Percentiles rank a stretch among this genome's conserved stretches.
Conservation (phyloP, 1,284 basidiomycete genomes). For the Rhodotorula sp. region DNA sequence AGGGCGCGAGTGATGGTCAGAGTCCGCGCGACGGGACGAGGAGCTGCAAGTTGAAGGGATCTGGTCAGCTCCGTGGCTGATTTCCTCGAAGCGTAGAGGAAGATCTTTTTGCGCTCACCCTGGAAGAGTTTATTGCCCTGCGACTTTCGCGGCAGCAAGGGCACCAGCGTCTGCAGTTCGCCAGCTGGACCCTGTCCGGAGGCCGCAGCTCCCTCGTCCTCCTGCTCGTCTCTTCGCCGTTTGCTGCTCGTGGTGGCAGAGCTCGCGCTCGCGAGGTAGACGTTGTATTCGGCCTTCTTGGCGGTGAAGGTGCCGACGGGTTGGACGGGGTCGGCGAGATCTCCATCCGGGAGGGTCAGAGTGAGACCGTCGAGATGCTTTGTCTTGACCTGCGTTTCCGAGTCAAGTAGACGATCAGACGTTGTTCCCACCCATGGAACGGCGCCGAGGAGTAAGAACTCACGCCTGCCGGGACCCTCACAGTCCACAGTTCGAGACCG, state of each 20-base stretch:
- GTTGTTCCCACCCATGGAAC: too few species aligned
- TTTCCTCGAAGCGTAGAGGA: neutral
- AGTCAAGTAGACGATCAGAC: neutral
- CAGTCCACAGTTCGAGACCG: constrained; percentile 36
- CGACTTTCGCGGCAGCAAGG: constrained; percentile 31
- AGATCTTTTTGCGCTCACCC: constrained; percentile 8
- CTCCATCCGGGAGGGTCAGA: constrained; percentile 6
- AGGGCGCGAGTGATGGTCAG: constrained; percentile 27
- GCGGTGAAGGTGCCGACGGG: constrained; percentile 24
- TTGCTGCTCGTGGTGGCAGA: constrained; percentile 7
- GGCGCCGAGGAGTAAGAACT: neutral
- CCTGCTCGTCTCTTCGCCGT: constrained; percentile 1
- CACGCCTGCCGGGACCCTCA: constrained; percentile 33
- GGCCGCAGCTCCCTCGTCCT: neutral
- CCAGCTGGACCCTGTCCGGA: neutral
- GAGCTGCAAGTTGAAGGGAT: constrained; percentile 14
- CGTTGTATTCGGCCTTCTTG: constrained; percentile 31
- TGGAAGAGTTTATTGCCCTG: constrained; percentile 31
- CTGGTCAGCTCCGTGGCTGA: neutral
- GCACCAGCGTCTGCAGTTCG: constrained; percentile 26
- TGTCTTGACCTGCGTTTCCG: constrained; percentile 25
- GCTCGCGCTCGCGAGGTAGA: constrained; percentile 12
- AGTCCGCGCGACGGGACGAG: constrained; percentile 27
- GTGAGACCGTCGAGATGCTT: constrained; percentile 31
- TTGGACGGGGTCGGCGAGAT: constrained; percentile 2